Percentiles rank a stretch among this genome's conserved stretches.
Evolutionary conservation across 345 rosid species (phyloP).

Genomic region (Xanthoceras sorbifolium): DNA sequence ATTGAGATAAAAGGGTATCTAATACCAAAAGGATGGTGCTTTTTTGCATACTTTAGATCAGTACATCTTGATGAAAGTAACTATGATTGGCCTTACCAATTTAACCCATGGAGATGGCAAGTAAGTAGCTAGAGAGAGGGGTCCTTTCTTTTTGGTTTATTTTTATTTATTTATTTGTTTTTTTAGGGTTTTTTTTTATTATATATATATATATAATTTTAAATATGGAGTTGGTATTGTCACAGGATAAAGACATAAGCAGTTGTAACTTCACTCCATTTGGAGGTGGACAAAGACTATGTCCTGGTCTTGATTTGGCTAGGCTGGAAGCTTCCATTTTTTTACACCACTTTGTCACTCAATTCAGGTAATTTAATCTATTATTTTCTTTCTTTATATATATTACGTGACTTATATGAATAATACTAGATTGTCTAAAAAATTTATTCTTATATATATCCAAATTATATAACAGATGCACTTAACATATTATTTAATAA

Average conservation of each 20-base stretch:
- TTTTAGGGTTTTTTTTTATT: background rate
- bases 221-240: background rate
- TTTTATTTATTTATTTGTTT: background rate
- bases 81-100: constrained; percentile 78
- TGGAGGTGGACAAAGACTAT: constrained; percentile 95
- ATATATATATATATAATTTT: background rate
- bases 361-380: constrained; percentile 60
- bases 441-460: too few species aligned
- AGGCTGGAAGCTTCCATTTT: constrained; percentile 93
- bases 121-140: constrained; percentile 39
- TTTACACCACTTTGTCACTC: constrained; percentile 82
- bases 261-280: constrained; percentile 76
- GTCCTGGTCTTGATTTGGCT: constrained; percentile 93
- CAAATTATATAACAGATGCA: too few species aligned
- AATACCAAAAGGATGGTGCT: constrained; percentile 96
- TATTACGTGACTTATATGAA: too few species aligned
- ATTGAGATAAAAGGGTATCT: constrained; percentile 75
- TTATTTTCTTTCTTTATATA: background rate
- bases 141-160: background rate
- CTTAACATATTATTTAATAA: too few species aligned
- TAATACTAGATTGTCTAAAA: too few species aligned
- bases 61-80: constrained; percentile 88
- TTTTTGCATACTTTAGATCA: constrained; percentile 81
- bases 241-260: constrained; percentile 65
- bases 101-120: constrained; percentile 98